Base-by-base conservation (phyloP, 1,284 basidiomycete genomes). In the Exobasidium cylindrosporum region DNA sequence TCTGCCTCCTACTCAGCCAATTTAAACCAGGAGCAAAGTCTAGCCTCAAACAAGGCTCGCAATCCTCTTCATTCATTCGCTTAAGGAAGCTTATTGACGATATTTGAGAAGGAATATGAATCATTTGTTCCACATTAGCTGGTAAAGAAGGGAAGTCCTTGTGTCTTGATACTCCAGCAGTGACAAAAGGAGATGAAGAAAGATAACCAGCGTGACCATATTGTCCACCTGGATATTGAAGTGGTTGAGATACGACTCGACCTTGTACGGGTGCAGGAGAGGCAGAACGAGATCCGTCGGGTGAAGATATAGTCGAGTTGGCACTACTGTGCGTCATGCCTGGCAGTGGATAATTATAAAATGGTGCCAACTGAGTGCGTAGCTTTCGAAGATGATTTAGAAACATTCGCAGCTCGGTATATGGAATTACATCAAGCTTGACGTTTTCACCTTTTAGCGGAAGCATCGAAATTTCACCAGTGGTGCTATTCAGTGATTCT, bases 1-100 rank as follows among this genome's bases (percentile, higher is more conserved):
- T 89, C n/a, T 88, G 87, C 30, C 93, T 87, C 23, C 95, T 86
- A 7, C 90, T 89, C 13, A 98, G 84, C 90, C 92, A 97, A 72
- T 92, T 94, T 29, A 98, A 84, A 13, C 92, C 91, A 0, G 94
- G 91, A 0, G 95, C 93, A n/a, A 91, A 82, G 77, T 97, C 93
- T 26, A 98, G 85, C 1, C 96, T 88, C 40, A 97, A 83, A 0
- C 92, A 91, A 0, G 95, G 91, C 69, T 98, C 96, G 21, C 94
- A 90, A 81, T 98, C 95, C 81, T 98, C 96, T 2, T 85, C 84
- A 28, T 89, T 81, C 23, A 93, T 82, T 32, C 95, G 85, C 17
- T 90, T 86, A 28, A 97, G 81, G 82, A 97, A 97, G 0, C 94
- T 89, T 53, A 93, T 84, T 0, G 87, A 85, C 1, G 73, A 63